A percentile compares a stretch with the other conserved stretches of the same genome.
Evolutionary conservation across 2,329 filamentous ascomycete species (phyloP).

Genomic region (Bipolaris gigantea): DNA sequence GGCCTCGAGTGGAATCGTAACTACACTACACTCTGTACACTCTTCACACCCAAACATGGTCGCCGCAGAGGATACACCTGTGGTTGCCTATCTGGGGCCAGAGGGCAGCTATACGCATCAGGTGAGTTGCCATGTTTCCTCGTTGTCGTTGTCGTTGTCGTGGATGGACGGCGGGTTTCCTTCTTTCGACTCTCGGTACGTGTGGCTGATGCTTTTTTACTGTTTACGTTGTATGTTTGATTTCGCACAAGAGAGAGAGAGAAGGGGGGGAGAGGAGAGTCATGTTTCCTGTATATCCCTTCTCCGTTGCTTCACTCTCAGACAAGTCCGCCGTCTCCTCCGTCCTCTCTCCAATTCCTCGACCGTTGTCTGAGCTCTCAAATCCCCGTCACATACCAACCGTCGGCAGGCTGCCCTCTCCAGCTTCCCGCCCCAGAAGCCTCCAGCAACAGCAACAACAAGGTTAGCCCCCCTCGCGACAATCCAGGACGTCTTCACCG

Average conservation of each 20-base stretch:
- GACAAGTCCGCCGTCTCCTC: too few relatives aligned
- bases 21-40: too few relatives aligned
- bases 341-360: too few relatives aligned
- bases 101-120: constrained; percentile 70
- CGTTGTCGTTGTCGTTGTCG: neutral
- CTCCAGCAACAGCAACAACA: constrained; percentile 26
- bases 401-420: constrained; percentile 57
- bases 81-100: constrained; percentile 64
- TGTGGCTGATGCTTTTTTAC: too few relatives aligned
- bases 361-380: too few relatives aligned
- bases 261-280: too few relatives aligned
- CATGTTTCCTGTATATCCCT: too few relatives aligned
- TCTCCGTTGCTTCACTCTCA: too few relatives aligned
- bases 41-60: constrained; percentile 11
- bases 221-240: too few relatives aligned
- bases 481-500: constrained; percentile 73
- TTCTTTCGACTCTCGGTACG: neutral
- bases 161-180: neutral
- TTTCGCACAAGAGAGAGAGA: neutral
- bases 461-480: constrained; percentile 48
- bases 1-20: too few relatives aligned
- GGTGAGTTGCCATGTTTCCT: constrained; percentile 47
- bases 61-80: constrained; percentile 20
- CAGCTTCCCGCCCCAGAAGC: constrained; percentile 46
- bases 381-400: neutral